Percentiles rank a stretch among this genome's conserved stretches.
Evolutionary conservation across 345 rosid species (phyloP).

Genomic region (Eucalyptus regnans): DNA sequence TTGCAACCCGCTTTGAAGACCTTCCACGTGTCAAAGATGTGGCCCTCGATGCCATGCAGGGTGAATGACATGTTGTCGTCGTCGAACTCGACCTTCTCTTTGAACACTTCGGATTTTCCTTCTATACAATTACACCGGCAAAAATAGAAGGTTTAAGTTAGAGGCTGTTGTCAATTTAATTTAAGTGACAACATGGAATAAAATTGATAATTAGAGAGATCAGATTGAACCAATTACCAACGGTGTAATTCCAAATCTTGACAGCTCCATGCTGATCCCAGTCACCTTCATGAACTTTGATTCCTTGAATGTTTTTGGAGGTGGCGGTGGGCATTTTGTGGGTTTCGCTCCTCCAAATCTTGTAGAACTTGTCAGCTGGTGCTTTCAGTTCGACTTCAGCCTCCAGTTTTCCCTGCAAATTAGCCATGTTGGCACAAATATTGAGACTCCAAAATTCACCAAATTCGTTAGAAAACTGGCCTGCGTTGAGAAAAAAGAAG

Average conservation of each 20-base stretch:
- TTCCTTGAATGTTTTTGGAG: background rate
- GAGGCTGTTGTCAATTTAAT: background rate
- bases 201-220: background rate
- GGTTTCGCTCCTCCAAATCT: background rate
- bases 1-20: background rate
- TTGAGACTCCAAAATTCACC: background rate
- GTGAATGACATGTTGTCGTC: constrained; percentile 5
- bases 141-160: background rate
- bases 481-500: background rate
- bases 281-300: background rate
- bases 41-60: constrained; percentile 5
- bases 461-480: background rate
- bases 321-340: background rate
- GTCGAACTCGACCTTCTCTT: constrained; percentile 6
- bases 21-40: constrained; percentile 3
- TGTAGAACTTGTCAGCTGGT: background rate
- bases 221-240: background rate
- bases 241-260: background rate
- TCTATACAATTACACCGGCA: background rate
- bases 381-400: background rate
- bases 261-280: background rate
- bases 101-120: constrained; percentile 3
- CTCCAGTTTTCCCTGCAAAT: background rate
- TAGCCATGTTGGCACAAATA: background rate
- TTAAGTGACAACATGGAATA: background rate